These are phyloP conservation scores for Stagonosporopsis rhizophila DNA, from an alignment of 2,329 filamentous ascomycete species.

Conservation along the genomic window DNA sequence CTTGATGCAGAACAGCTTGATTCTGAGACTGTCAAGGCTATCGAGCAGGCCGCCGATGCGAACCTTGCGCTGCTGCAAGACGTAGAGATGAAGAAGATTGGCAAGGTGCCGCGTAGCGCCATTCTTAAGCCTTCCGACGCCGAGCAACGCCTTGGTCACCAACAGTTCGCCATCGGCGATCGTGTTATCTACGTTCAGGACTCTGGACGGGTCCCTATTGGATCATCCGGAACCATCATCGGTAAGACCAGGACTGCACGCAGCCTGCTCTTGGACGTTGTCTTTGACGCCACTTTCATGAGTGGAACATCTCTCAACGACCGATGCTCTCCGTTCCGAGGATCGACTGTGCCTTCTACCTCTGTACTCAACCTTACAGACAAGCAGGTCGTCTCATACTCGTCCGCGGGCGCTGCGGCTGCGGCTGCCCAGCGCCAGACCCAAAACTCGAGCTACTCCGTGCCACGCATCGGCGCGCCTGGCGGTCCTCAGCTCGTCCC, in stretches of 20 bases:
- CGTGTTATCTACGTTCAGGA: conserved; percentile 92
- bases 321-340: conserved; percentile 90
- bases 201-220: conserved; percentile 93
- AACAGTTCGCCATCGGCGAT: conserved; percentile 84
- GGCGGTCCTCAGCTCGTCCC: conserved; percentile 66
- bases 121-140: conserved; percentile 93
- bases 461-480: conserved; percentile 63
- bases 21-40: conserved; percentile 81
- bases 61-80: conserved; percentile 43
- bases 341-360: conserved; percentile 87
- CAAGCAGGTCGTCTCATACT: conserved; percentile 76
- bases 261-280: conserved; percentile 82
- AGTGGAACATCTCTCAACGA: conserved; percentile 91
- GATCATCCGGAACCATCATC: conserved; percentile 89
- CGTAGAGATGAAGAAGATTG: conserved; percentile 71
- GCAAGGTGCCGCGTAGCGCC: conserved; percentile 82
- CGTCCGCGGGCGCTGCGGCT: conserved; percentile 65
- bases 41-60: conserved; percentile 77
- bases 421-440: conserved; percentile 61
- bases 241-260: conserved; percentile 89
- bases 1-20: conserved; percentile 96
- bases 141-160: conserved; percentile 88
- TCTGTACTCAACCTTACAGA: conserved; percentile 87
- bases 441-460: conserved; percentile 60
- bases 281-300: conserved; percentile 97